phyloP scores from a whole-genome alignment of 2,329 filamentous ascomycete species.

The Tolypocladium capitatum region DNA sequence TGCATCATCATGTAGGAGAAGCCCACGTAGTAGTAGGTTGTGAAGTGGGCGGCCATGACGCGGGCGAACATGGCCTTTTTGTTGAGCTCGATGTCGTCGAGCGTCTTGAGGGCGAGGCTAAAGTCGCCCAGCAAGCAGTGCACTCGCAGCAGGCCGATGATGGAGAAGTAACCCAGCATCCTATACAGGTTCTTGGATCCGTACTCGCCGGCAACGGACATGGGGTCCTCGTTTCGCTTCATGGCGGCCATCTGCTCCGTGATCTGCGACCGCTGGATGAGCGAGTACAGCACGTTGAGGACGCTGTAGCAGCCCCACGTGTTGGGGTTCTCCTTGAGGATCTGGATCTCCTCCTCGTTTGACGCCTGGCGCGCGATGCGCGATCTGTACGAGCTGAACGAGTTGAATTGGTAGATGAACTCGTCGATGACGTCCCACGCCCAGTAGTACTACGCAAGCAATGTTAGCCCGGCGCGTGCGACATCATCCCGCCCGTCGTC shows the following conservation, averaged over 20 bases:
- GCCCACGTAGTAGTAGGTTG: conserved; percentile 98
- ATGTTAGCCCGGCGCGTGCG: conserved; percentile 1
- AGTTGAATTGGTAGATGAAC: conserved; percentile 99
- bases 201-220: conserved; percentile 84
- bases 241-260: conserved; percentile 91
- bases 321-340: conserved; percentile 92
- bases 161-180: conserved; percentile 99
- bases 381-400: conserved; percentile 94
- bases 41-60: conserved; percentile 99
- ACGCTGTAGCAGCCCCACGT: conserved; percentile 99
- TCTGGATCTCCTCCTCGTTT: conserved; percentile 83
- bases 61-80: conserved; percentile 99
- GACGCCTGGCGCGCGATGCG: conserved; percentile 69
- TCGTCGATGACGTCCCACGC: conserved; percentile 99
- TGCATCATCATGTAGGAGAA: conserved; percentile 99
- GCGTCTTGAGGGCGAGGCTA: conserved; percentile 93
- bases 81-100: conserved; percentile 98
- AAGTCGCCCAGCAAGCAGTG: conserved; percentile 97
- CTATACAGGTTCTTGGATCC: conserved; percentile 88
- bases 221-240: conserved; percentile 84
- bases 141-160: conserved; percentile 90
- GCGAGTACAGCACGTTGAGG: conserved; percentile 96
- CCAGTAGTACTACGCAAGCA: conserved; percentile 73
- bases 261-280: conserved; percentile 97
- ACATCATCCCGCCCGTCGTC: not conserved